Base-by-base conservation (phyloP, 345 rosid genomes). In the Cardiospermum halicacabum region DNA sequence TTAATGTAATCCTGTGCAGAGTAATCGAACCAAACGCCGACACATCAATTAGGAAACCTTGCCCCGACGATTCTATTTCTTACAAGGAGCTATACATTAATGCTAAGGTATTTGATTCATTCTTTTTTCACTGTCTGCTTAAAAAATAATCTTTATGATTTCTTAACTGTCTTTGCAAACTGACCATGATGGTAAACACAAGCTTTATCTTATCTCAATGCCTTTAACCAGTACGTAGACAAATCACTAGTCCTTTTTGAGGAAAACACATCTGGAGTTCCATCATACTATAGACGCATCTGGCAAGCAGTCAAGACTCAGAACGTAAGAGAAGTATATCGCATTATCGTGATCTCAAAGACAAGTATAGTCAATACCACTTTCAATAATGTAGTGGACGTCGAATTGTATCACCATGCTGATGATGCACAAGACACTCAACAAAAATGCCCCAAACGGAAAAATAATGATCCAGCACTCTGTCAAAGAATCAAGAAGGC, bases 81-180 rank as follows among this genome's bases (percentile, higher is more conserved):
- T 32, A 56, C 4, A 91, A 86, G 79, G 97, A 91, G 79, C 89
- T 81, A 69, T 91, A 79, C 75, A 85, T 88, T 71, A 80, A 85
- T 0, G 78, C 76, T n/a, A 91, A 91, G 94, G 97, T 91, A 86
- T 40, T 30, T 3, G 24, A 7, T 16, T 24, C 31, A 11, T 56
- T 56, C 25, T 51, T 43, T 60, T 56, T 42, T 10, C 31, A 24
- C 24, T 3, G 42, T 65, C 4, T 65, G 32, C 7, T 28, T 12
- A 0, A 2, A 1, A 63, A 16, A 2, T 50, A 63, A 7, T 32
- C 3, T 11, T 64, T 36, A 34, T 1, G 11, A 11, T 53, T 7
- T 55, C 37, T 37, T 7, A n/a, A 27, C 21, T 28, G 40, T 40
- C 8, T 40, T 22, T 36, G 15, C 24, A 4, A 24, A 51, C 58